Evolutionary conservation across 768 basidiomycete species (phyloP).

Genomic region (Tephrocybe rancida): DNA sequence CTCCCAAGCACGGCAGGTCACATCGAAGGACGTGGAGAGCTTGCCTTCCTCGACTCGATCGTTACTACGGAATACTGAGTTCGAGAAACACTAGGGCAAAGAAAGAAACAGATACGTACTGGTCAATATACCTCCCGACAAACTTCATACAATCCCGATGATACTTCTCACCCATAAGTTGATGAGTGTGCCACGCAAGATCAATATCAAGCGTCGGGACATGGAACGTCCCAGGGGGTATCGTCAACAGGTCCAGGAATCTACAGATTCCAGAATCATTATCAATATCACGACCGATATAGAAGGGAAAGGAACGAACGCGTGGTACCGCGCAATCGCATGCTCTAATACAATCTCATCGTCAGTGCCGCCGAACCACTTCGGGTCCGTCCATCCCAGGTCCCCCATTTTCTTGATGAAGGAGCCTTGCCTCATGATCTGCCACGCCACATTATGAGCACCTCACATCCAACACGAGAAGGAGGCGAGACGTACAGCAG

Average conservation of each 20-base stretch:
- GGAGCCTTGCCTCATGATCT: slow-evolving; percentile 58
- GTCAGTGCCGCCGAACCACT: slow-evolving; percentile 36
- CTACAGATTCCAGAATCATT: slow-evolving; percentile 19
- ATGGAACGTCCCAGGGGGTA: slow-evolving; percentile 40
- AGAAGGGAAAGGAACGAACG: no score
- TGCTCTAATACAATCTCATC: slow-evolving; percentile 34
- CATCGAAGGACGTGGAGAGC: background rate
- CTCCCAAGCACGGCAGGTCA: background rate
- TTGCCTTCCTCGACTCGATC: background rate
- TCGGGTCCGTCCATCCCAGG: slow-evolving; percentile 50
- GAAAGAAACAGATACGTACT: background rate
- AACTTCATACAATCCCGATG: slow-evolving; percentile 37
- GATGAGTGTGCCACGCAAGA: slow-evolving; percentile 76
- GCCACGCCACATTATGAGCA: no score
- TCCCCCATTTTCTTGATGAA: slow-evolving; percentile 57
- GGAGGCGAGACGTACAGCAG: no score
- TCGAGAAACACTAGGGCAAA: background rate
- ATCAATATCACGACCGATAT: no score
- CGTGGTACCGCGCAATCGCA: no score
- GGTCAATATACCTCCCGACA: slow-evolving; percentile 37
- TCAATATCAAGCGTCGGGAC: slow-evolving; percentile 74
- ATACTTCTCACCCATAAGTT: slow-evolving; percentile 53
- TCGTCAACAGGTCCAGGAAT: slow-evolving; percentile 59
- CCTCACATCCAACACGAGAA: no score
- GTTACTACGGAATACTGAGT: background rate